phyloP scores from a whole-genome alignment of 441 rosid species.

The Biscutella laevigata region DNA sequence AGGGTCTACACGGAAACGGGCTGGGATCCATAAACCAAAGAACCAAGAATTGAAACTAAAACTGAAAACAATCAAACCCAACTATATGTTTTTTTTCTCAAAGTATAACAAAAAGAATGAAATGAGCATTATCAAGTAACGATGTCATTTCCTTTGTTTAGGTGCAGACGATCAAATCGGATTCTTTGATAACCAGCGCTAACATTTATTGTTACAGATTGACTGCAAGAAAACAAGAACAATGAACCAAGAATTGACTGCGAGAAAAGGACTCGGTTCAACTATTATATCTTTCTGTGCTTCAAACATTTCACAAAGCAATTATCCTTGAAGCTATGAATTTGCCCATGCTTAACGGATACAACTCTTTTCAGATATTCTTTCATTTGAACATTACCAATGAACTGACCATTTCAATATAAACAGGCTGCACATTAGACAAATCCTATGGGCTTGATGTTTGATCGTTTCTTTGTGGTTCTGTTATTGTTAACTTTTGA shows the following conservation, averaged over 20 bases:
- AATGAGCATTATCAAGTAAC: no score
- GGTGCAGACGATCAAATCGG: no score
- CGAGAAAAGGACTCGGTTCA: not conserved
- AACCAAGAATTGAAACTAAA: no score
- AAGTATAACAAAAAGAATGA: no score
- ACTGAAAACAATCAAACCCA: no score
- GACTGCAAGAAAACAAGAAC: not conserved
- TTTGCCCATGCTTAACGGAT: not conserved
- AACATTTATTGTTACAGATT: no score
- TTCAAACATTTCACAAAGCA: constrained; percentile 6
- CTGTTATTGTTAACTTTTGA: not conserved
- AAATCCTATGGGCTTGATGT: not conserved
- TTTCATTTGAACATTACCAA: not conserved
- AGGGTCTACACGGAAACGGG: no score
- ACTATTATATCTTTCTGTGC: not conserved
- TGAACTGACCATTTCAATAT: not conserved
- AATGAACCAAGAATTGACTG: not conserved
- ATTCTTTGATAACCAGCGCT: no score
- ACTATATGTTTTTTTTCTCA: no score
- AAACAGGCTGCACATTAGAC: not conserved
- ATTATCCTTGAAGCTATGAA: not conserved
- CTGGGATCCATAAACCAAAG: no score
- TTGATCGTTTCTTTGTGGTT: not conserved
- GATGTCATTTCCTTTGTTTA: no score
- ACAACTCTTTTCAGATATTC: not conserved